These are phyloP conservation scores for Boletus rufocinnamomeus DNA, from an alignment of 768 basidiomycete species.

Conservation along the genomic window DNA sequence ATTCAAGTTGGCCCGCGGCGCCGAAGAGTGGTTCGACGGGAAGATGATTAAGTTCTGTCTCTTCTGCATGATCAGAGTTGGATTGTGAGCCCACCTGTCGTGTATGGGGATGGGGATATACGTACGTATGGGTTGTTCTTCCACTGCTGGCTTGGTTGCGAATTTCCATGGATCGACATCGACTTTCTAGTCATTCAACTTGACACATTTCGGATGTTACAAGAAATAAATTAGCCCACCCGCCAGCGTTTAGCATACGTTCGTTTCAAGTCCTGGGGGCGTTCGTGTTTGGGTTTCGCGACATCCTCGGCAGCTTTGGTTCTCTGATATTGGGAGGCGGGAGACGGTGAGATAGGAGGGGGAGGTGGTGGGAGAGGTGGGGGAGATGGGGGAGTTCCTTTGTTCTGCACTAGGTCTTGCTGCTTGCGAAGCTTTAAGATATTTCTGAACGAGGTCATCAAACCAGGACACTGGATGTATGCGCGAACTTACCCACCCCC, in stretches of 20 bases:
- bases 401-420: slow-evolving; percentile 19
- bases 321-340: slow-evolving; percentile 1
- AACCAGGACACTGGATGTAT: slow-evolving; percentile 1
- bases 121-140: slow-evolving; percentile 16
- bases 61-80: slow-evolving; percentile 13
- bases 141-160: slow-evolving; percentile 7
- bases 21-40: background rate
- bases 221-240: slow-evolving; percentile 11
- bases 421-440: slow-evolving; percentile 49
- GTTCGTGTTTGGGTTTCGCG: slow-evolving; percentile 10
- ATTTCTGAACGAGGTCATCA: slow-evolving; percentile 35
- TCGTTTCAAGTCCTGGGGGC: slow-evolving; percentile 13
- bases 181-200: slow-evolving; percentile 14
- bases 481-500: slow-evolving; percentile 57
- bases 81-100: background rate
- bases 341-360: slow-evolving; percentile 3
- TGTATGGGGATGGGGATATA: background rate
- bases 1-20: background rate
- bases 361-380: slow-evolving; percentile 9
- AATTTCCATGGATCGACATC: slow-evolving; percentile 19
- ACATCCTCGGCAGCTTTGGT: slow-evolving; percentile 1
- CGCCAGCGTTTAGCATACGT: slow-evolving; percentile 30
- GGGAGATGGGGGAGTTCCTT: slow-evolving; percentile 6
- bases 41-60: background rate
- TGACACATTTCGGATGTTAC: background rate